Evolutionary conservation across 2,329 filamentous ascomycete species (phyloP).

Genomic region (Aspergillus nomiae): DNA sequence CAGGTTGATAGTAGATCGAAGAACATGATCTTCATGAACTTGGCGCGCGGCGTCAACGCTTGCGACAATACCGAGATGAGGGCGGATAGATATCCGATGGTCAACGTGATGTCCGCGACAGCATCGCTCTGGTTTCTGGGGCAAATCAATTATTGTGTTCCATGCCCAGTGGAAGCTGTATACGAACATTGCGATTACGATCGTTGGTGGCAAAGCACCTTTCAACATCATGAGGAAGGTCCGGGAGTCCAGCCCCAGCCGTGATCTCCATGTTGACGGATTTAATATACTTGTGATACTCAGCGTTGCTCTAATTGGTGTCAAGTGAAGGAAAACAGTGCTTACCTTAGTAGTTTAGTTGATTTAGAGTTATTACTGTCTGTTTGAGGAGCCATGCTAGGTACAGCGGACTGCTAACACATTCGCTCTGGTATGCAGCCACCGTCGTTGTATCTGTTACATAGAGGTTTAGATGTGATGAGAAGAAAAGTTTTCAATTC

Average conservation of each 20-base stretch:
- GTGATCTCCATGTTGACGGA: conserved; percentile 24
- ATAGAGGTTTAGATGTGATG: background rate
- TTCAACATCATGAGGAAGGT: conserved; percentile 43
- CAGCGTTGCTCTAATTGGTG: background rate
- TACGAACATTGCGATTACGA: conserved; percentile 61
- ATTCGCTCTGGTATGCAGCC: background rate
- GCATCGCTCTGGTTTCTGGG: conserved; percentile 53
- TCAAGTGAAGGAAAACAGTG: background rate
- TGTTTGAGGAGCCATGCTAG: conserved; percentile 14
- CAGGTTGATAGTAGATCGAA: conserved; percentile 61
- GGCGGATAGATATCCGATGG: conserved; percentile 61
- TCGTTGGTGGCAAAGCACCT: conserved; percentile 58
- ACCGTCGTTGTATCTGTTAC: background rate
- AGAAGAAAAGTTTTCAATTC: background rate
- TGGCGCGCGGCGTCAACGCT: conserved; percentile 67
- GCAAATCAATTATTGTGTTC: background rate
- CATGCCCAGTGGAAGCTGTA: background rate
- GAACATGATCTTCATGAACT: conserved; percentile 69
- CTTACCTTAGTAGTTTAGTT: conserved; percentile 16
- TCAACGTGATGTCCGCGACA: conserved; percentile 47
- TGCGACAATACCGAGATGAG: conserved; percentile 66
- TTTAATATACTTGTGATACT: conserved; percentile 13
- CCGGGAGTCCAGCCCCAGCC: conserved; percentile 28
- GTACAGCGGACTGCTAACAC: background rate
- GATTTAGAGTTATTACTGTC: conserved; percentile 1